phyloP scores from a whole-genome alignment of 768 basidiomycete species.

The Porphyrellus cyaneotinctus region DNA sequence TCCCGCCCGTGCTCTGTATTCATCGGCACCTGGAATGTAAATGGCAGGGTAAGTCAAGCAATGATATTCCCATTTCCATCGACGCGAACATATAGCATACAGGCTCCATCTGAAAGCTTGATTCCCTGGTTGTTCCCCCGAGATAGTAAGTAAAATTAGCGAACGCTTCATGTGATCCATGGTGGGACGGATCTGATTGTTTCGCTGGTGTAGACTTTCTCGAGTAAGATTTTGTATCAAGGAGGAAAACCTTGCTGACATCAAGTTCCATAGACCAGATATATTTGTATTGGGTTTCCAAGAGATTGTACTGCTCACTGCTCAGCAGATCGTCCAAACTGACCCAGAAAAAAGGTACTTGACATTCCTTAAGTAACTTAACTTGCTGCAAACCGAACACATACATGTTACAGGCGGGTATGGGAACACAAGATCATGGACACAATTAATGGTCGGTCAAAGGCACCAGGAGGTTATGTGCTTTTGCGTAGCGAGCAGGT shows the following conservation, averaged over 20 bases:
- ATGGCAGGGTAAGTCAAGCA: constrained; percentile 63
- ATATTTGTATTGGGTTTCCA: constrained; percentile 91
- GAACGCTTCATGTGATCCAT: not conserved
- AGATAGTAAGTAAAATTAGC: constrained; percentile 49
- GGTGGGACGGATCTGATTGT: not conserved
- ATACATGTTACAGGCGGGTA: constrained; percentile 62
- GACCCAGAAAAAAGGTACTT: constrained; percentile 88
- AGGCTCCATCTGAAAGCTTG: constrained; percentile 79
- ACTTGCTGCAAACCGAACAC: not conserved
- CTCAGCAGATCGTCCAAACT: constrained; percentile 93
- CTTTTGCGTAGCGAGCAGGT: constrained; percentile 92
- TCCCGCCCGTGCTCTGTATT: constrained; percentile 71
- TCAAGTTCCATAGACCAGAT: constrained; percentile 57
- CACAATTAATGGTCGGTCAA: constrained; percentile 66
- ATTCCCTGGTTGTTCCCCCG: constrained; percentile 88
- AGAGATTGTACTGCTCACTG: constrained; percentile 97
- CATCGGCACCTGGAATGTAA: constrained; percentile 94
- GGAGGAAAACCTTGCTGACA: constrained; percentile 24
- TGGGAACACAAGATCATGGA: constrained; percentile 87
- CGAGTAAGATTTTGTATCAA: constrained; percentile 10
- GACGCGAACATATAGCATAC: constrained; percentile 10
- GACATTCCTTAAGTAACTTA: not conserved
- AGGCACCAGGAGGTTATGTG: constrained; percentile 71
- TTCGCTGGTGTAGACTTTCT: constrained; percentile 14
- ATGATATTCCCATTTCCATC: not conserved